phyloP scores from a whole-genome alignment of 1,139 yeast species.

The Cylindricascospora bacillispora region DNA sequence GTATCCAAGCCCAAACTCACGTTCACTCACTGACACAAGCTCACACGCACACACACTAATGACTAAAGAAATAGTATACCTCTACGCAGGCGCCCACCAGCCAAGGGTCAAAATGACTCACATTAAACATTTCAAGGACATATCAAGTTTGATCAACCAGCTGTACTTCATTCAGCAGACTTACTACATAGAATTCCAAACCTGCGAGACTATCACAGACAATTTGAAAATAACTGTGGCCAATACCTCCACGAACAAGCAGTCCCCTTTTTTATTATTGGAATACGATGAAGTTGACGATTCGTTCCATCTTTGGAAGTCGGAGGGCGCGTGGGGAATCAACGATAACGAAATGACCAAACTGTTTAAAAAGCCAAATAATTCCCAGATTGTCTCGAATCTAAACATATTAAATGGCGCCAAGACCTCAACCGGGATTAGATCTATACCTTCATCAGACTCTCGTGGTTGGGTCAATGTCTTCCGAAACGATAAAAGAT shows the following conservation, averaged over 20 bases:
- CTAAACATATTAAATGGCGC: no score
- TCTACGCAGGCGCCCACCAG: slow-evolving; percentile 17
- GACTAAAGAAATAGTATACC: slow-evolving; percentile 10
- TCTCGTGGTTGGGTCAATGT: no score
- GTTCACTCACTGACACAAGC: not conserved
- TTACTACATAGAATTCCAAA: slow-evolving; percentile 15
- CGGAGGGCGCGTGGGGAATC: slow-evolving; percentile 18
- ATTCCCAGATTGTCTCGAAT: no score
- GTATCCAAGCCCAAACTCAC: no score
- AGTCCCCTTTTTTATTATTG: slow-evolving; percentile 10
- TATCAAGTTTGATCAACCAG: slow-evolving; percentile 10
- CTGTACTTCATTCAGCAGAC: slow-evolving; percentile 16
- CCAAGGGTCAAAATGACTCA: slow-evolving; percentile 17
- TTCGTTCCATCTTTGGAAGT: slow-evolving; percentile 17
- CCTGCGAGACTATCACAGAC: slow-evolving; percentile 20
- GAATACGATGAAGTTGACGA: slow-evolving; percentile 16
- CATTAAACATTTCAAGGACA: slow-evolving; percentile 7
- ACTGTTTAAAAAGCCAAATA: no score
- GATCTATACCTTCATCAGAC: no score
- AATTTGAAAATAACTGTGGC: slow-evolving; percentile 17
- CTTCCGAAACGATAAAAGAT: no score
- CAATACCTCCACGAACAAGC: not conserved
- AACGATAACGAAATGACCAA: no score
- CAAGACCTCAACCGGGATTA: no score
- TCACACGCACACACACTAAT: not conserved